Evolutionary conservation across 169 alveolate species (phyloP).

Genomic region (Plasmodium sp.): DNA sequence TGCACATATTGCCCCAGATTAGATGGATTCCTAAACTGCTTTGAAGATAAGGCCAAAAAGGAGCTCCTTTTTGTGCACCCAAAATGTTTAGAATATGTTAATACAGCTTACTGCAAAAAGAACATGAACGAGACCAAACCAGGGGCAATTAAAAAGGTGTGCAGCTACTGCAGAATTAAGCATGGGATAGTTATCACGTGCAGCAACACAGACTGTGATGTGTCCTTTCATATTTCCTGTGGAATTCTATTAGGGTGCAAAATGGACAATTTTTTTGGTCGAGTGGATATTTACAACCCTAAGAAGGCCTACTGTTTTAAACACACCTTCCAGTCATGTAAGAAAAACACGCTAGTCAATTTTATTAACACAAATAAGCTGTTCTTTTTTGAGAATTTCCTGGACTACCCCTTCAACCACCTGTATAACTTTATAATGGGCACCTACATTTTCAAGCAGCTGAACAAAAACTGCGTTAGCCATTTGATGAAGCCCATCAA

Average conservation of each 20-base stretch:
- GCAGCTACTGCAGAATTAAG: conserved; percentile 68
- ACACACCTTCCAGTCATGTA: conserved; percentile 62
- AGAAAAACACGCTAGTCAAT: conserved; percentile 26
- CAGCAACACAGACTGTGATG: conserved; percentile 69
- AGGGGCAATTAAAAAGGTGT: conserved; percentile 42
- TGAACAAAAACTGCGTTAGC: conserved; percentile 33
- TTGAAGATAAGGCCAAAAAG: conserved; percentile 70
- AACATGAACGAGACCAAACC: conserved; percentile 35
- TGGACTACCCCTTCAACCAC: conserved; percentile 48
- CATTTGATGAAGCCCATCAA: conserved; percentile 58
- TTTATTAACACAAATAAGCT: conserved; percentile 69
- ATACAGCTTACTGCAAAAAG: conserved; percentile 67
- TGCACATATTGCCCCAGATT: conserved; percentile 71
- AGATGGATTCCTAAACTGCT: conserved; percentile 72
- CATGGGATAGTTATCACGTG: conserved; percentile 72
- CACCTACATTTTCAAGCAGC: conserved; percentile 37
- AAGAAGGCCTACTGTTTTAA: conserved; percentile 71
- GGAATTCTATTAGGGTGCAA: conserved; percentile 68
- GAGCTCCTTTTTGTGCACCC: conserved; percentile 70
- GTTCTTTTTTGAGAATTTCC: conserved; percentile 53
- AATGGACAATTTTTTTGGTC: conserved; percentile 72
- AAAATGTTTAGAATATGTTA: conserved; percentile 64
- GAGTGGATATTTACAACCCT: conserved; percentile 73
- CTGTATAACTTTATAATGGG: conserved; percentile 59
- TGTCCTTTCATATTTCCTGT: conserved; percentile 68